Conservation (phyloP, 164 flowering plant species). For the Aristolochia californica region DNA sequence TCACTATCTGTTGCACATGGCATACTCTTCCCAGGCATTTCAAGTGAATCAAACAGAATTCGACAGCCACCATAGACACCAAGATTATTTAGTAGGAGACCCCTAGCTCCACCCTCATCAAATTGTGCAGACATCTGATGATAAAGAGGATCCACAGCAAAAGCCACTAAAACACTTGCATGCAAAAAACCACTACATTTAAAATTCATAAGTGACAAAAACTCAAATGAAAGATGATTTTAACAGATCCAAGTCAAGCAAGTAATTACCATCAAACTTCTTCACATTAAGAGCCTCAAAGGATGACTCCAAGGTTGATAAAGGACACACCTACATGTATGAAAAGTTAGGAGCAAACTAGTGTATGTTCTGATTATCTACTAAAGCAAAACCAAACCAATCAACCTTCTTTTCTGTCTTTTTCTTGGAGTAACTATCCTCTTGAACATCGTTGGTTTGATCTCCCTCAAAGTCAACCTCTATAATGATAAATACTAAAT, state of each 20-base stretch:
- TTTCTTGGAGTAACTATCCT: slow-evolving; percentile 40
- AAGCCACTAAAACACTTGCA: slow-evolving; percentile 46
- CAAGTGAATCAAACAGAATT: slow-evolving; percentile 86
- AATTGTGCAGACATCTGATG: slow-evolving; percentile 96
- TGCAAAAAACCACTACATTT: slow-evolving; percentile 1
- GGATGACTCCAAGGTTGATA: slow-evolving; percentile 82
- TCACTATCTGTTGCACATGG: slow-evolving; percentile 21
- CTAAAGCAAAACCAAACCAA: neutral
- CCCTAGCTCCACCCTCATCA: slow-evolving; percentile 99
- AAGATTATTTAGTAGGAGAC: slow-evolving; percentile 84
- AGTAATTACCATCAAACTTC: slow-evolving; percentile 75
- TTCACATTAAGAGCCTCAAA: slow-evolving; percentile 88
- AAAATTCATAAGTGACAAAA: neutral
- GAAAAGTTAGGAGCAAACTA: slow-evolving; percentile 11
- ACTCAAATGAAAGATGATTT: neutral
- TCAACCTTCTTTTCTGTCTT: slow-evolving; percentile 60
- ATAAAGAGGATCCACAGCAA: slow-evolving; percentile 90
- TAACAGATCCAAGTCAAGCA: neutral
- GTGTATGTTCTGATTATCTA: neutral
- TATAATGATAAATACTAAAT: slow-evolving; percentile 14
- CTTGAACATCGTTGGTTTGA: slow-evolving; percentile 25
- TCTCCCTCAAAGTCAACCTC: slow-evolving; percentile 31
- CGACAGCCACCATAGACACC: slow-evolving; percentile 90
- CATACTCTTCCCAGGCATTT: slow-evolving; percentile 65
- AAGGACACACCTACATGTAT: slow-evolving; percentile 65